A percentile compares a stretch with the other conserved stretches of the same genome.
Evolutionary conservation across 805 yeast species (phyloP).

Genomic region (Cyberlindnera mrakii): DNA sequence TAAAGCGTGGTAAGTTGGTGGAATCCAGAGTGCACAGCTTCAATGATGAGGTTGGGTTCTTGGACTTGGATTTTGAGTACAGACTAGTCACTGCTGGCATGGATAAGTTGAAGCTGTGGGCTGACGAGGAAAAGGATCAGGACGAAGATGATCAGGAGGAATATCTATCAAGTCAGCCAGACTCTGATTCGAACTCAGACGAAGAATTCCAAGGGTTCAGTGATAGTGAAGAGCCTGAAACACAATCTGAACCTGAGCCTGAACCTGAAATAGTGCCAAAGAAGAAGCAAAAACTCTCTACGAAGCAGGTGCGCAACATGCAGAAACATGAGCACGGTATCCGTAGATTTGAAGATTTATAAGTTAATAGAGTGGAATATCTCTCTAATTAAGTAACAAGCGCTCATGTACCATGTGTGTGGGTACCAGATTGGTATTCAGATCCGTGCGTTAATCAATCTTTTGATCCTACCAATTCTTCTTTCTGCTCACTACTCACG

Average conservation of each 20-base stretch:
- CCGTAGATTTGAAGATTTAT: slow-evolving; percentile 56
- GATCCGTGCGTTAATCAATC: too few species aligned
- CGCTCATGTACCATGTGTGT: too few species aligned
- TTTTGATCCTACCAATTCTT: too few species aligned
- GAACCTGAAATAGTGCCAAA: slow-evolving; percentile 17
- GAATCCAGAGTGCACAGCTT: slow-evolving; percentile 63
- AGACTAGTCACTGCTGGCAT: slow-evolving; percentile 78
- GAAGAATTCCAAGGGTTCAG: slow-evolving; percentile 5
- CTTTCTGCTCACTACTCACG: too few species aligned
- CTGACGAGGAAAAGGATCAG: slow-evolving; percentile 28
- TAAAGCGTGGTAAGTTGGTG: slow-evolving; percentile 53
- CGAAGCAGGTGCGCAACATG: slow-evolving; percentile 41
- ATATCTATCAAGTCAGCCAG: slow-evolving; percentile 15
- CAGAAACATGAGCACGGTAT: slow-evolving; percentile 61
- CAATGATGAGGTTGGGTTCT: slow-evolving; percentile 65
- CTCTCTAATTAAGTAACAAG: too few species aligned
- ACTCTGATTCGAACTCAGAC: slow-evolving; percentile 10
- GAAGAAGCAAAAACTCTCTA: slow-evolving; percentile 29
- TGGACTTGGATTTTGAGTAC: slow-evolving; percentile 79
- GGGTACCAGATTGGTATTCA: too few species aligned
- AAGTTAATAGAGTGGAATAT: background rate
- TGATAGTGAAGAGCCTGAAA: slow-evolving; percentile 7
- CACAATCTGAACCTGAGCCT: slow-evolving; percentile 14
- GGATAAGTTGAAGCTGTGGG: slow-evolving; percentile 79
- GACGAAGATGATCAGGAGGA: slow-evolving; percentile 25